Evolutionary conservation across 2,329 filamentous ascomycete species (phyloP).

Genomic region (Alternaria rosae): DNA sequence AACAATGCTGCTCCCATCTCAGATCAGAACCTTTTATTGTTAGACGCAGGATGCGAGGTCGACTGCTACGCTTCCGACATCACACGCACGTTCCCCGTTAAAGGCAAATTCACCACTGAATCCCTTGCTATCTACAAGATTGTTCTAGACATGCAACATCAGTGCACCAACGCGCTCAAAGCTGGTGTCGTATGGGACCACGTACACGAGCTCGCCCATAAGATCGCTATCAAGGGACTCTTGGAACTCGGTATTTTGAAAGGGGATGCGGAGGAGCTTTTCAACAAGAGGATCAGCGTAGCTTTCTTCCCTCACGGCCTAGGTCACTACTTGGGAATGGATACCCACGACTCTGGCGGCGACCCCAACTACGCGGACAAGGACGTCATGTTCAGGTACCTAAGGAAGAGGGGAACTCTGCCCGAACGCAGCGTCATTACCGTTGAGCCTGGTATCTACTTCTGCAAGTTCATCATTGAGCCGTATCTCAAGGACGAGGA

Average conservation of each 20-base stretch:
- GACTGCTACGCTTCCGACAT: slow-evolving; percentile 65
- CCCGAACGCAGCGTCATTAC: slow-evolving; percentile 87
- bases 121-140: slow-evolving; percentile 72
- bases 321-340: slow-evolving; percentile 61
- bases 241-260: slow-evolving; percentile 77
- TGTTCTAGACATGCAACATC: slow-evolving; percentile 85
- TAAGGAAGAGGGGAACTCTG: slow-evolving; percentile 77
- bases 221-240: slow-evolving; percentile 81
- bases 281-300: slow-evolving; percentile 55
- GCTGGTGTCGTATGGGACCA: slow-evolving; percentile 81
- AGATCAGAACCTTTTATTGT: slow-evolving; percentile 78
- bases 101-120: slow-evolving; percentile 59
- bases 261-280: slow-evolving; percentile 59
- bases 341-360: slow-evolving; percentile 60
- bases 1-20: slow-evolving; percentile 53
- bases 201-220: slow-evolving; percentile 80
- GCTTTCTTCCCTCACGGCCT: slow-evolving; percentile 61
- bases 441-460: slow-evolving; percentile 90
- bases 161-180: slow-evolving; percentile 75
- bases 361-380: slow-evolving; percentile 66
- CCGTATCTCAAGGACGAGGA: slow-evolving; percentile 69
- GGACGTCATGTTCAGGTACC: slow-evolving; percentile 85
- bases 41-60: slow-evolving; percentile 77
- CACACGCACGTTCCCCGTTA: slow-evolving; percentile 87
- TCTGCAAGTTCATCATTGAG: slow-evolving; percentile 76